These are phyloP conservation scores for Aspergillus incahuasiensis DNA, from an alignment of 495 filamentous ascomycete species.

Conservation along the genomic window DNA sequence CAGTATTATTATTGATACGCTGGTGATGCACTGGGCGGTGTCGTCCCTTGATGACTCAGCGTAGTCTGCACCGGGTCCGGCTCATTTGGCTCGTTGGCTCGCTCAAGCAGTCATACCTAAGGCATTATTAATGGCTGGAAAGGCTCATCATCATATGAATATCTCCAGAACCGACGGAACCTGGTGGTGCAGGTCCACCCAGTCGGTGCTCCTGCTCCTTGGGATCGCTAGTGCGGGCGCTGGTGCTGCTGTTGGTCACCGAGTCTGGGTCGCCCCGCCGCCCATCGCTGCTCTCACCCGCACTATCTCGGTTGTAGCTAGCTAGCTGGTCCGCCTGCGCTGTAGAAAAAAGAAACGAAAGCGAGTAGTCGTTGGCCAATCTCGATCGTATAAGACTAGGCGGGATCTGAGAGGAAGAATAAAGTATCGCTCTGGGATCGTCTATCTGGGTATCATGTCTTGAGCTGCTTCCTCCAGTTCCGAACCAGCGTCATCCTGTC, in stretches of 20 bases:
- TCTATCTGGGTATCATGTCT: neutral
- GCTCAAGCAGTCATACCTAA: neutral
- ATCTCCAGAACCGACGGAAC: neutral
- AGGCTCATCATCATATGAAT: neutral
- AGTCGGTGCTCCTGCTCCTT: conserved; percentile 21
- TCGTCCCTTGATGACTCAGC: neutral
- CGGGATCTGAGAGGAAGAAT: neutral
- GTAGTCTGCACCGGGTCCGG: neutral
- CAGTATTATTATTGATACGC: too few relatives aligned
- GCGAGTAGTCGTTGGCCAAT: neutral
- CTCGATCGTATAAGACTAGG: conserved; percentile 9
- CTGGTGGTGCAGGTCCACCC: neutral
- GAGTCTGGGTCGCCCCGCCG: conserved; percentile 21
- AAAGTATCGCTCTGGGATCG: neutral
- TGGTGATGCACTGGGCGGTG: too few relatives aligned
- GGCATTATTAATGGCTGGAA: neutral
- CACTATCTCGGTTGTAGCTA: conserved; percentile 13
- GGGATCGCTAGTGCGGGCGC: conserved; percentile 25
- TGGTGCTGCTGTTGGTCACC: conserved; percentile 9
- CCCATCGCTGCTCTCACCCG: neutral
- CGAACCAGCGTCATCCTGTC: neutral
- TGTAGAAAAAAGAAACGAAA: neutral
- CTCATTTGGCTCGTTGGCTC: neutral
- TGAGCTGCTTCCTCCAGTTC: neutral
- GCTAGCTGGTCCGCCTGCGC: too few relatives aligned